Evolutionary conservation across 2,329 filamentous ascomycete species (phyloP), one percentile per base, ranked within the genome.

Genomic region (Elsinoe fawcettii): DNA sequence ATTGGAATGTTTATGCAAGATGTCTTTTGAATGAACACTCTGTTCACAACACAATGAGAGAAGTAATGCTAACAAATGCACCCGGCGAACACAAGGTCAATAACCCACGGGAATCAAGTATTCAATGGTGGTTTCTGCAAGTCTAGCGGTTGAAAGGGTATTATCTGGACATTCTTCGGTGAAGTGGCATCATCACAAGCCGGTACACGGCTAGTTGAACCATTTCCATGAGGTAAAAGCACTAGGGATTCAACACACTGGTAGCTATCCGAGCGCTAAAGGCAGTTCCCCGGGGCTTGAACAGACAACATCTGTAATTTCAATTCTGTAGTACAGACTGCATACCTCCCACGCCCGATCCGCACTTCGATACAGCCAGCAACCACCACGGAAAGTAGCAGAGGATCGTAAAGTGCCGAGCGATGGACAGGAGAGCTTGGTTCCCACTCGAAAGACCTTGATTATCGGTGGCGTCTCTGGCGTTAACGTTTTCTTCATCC

Each of bases 171-270:
- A 23, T 46, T 27, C 41, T n/a, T 46, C 22, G 41, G 41, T 46
- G 41, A 46, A 46, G 41, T 46, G 41, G 41, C 41, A 46, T 46
- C 41, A 46, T 46, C 20, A 25, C 41, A 12, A 46, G 41, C 41
- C 41, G 41, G 41, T 46, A 46, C 41, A 25, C 41, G 41, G 41
- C 41, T 46, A 46, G 18, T 46, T 46, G 41, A 46, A 46, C 41
- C 41, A 46, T 46, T 46, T 25, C 41, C 41, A 46, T 46, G 41
- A 46, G 41, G 41, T 46, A 23, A 46, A 46, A 46, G n/a, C 20
- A n/a, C 18, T 9, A 14, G 25, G n/a, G 25, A 46, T 46, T 22
- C 41, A 25, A 46, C 20, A 46, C 41, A 46, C n/a, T 46, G 41
- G 41, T 14, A 14, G 14, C 34, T 14, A 37, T n/a, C 11, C 5